These are phyloP conservation scores for Agarophyton chilense DNA, from an alignment of 23 red algal species.

Conservation along the genomic window DNA sequence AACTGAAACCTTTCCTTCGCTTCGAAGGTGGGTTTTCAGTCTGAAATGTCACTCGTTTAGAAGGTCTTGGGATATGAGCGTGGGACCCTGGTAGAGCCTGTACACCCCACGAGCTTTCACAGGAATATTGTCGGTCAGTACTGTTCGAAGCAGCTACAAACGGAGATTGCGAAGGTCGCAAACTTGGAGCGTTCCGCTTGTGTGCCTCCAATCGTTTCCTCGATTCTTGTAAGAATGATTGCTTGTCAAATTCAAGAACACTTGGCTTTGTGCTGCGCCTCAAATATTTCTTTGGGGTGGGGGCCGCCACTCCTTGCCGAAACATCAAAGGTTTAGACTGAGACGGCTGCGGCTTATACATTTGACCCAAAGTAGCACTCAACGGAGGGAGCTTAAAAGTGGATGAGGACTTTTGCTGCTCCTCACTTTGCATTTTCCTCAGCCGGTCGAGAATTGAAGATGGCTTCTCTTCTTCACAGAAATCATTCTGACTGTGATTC, in stretches of 20 bases:
- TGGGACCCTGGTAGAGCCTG: background rate
- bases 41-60: background rate
- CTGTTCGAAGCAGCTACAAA: background rate
- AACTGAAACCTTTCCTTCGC: background rate
- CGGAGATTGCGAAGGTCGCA: background rate
- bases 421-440: background rate
- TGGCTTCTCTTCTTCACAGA: background rate
- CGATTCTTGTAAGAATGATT: background rate
- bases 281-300: background rate
- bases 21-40: background rate
- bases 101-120: background rate
- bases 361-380: background rate
- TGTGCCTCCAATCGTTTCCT: conserved; percentile 15
- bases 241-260: background rate
- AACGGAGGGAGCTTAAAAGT: conserved; percentile 13
- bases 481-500: background rate
- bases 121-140: background rate
- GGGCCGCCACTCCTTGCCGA: background rate
- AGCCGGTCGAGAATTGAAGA: background rate
- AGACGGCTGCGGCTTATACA: background rate
- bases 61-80: background rate
- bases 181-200: background rate
- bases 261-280: background rate
- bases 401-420: background rate
- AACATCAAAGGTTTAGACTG: background rate